Evolutionary conservation across 1,139 yeast genomes (phyloP).

Genomic region (Magnusiomyces sp.): DNA sequence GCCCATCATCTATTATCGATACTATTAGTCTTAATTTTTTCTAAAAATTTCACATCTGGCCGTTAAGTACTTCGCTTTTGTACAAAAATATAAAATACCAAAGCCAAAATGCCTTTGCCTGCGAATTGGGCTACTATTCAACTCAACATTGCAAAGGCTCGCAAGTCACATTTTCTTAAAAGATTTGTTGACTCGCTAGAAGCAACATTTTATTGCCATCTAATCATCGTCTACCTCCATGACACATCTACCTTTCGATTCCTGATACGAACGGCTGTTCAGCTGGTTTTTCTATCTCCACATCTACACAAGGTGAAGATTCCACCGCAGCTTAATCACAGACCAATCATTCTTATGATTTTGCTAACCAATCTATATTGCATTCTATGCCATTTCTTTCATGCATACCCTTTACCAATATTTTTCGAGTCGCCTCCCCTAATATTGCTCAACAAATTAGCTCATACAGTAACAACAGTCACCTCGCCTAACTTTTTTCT

Average conservation of each 20-base stretch:
- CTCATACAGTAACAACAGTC: background rate
- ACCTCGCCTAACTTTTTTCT: too few species aligned
- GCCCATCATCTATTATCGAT: too few species aligned
- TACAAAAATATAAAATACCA: too few species aligned
- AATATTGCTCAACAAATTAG: background rate
- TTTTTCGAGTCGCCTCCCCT: constrained; percentile 11
- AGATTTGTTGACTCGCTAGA: too few species aligned
- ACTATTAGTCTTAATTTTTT: too few species aligned
- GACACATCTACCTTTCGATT: constrained; percentile 20
- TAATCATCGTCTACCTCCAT: too few species aligned
- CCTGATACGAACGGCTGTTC: constrained; percentile 21
- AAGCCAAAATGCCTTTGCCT: background rate
- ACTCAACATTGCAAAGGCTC: background rate
- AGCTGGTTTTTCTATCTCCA: constrained; percentile 22
- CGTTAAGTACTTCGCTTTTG: too few species aligned
- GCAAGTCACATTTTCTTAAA: too few species aligned
- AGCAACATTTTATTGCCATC: too few species aligned
- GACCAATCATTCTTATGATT: constrained; percentile 19
- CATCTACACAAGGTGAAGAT: constrained; percentile 17
- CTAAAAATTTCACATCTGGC: too few species aligned
- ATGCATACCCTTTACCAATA: constrained; percentile 15
- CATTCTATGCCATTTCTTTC: constrained; percentile 15
- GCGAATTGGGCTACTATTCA: background rate
- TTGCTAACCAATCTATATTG: constrained; percentile 19
- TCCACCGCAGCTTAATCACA: constrained; percentile 17